Conservation (phyloP, 2,329 filamentous ascomycete species). For the Calonectria pseudoreteaudii region DNA sequence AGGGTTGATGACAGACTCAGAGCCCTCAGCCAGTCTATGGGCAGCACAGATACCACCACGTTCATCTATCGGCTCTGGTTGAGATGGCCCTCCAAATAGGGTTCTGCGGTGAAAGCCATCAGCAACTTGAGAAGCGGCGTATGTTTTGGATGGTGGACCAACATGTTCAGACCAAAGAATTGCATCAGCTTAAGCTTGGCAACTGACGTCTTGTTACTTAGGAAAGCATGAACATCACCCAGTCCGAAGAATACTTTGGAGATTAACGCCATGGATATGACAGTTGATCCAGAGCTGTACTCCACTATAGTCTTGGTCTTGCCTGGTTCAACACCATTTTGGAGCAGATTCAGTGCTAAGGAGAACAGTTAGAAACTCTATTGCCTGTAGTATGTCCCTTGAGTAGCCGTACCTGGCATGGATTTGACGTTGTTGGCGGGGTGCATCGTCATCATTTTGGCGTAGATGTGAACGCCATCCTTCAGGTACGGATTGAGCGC, state of each 20-base stretch:
- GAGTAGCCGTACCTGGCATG: slow-evolving; percentile 67
- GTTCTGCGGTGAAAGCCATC: not conserved
- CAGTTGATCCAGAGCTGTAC: slow-evolving; percentile 72
- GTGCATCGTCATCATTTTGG: slow-evolving; percentile 75
- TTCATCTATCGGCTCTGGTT: not conserved
- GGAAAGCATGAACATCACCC: slow-evolving; percentile 51
- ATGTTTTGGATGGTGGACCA: not conserved
- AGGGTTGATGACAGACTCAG: not conserved
- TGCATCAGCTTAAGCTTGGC: not conserved
- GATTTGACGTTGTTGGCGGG: slow-evolving; percentile 75
- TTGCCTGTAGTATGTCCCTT: slow-evolving; percentile 25
- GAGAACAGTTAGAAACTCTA: not conserved
- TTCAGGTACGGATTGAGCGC: slow-evolving; percentile 67
- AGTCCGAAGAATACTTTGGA: slow-evolving; percentile 63
- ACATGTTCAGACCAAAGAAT: not conserved
- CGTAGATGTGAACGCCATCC: slow-evolving; percentile 72
- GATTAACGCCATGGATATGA: slow-evolving; percentile 69
- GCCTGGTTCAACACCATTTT: slow-evolving; percentile 27
- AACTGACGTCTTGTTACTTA: not conserved
- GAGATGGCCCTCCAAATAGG: not conserved
- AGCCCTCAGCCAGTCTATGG: not conserved
- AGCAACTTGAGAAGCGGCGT: not conserved
- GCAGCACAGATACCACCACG: not conserved
- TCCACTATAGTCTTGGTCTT: slow-evolving; percentile 66
- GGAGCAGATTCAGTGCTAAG: not conserved